Base-by-base conservation (phyloP, 352 stramenopile species). In the Phytophthora litchii region DNA sequence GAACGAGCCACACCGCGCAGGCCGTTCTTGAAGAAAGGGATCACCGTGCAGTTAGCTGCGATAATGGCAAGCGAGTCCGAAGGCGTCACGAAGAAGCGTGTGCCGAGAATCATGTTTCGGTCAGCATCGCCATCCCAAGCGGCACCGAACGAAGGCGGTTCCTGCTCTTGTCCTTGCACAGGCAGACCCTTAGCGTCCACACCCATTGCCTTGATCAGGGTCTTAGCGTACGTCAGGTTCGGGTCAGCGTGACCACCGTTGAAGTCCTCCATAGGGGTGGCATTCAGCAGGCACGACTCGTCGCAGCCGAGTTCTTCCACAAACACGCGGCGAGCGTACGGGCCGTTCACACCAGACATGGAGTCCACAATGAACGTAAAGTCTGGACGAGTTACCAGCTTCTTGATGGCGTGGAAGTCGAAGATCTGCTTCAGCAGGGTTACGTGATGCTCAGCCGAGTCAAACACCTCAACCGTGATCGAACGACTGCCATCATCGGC, bases 31-130 rank as follows among this genome's bases (percentile, higher is more conserved):
- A 99, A 99, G 79, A 98, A 98, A 23, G 95, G 96, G 70, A 99
- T 99, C 45, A 85, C 77, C 70, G 98, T 90, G 46, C 92, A 98
- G 70, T 99, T 99, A 54, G 97, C 97, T 37, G 96, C 97, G 56
- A 99, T 98, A 29, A 99, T 91, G 31, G 97, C 97, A 43, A 99
- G 82, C 64, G 93, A 99, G 72, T 99, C 97, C 35, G 95, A 99
- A 16, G 97, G 97, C 19, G 97, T 99, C 45, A 99, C 96, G 71
- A 99, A 99, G 78, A 98, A 99, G 40, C 91, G 86, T 61, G 86
- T 91, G 53, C 97, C 97, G 47, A 99, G 86, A 62, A 99, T 99
- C 76, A 99, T 98, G 78, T 99, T 99, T 34, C 97, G 88, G 70
- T 99, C 97, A 29, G 95, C 97, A 69, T 99, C 97, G 20, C 97